A percentile compares a stretch with the other conserved stretches of the same genome.
Evolutionary conservation across 2,329 filamentous ascomycete species (phyloP).

Genomic region (Aspergillus aculeatinus): DNA sequence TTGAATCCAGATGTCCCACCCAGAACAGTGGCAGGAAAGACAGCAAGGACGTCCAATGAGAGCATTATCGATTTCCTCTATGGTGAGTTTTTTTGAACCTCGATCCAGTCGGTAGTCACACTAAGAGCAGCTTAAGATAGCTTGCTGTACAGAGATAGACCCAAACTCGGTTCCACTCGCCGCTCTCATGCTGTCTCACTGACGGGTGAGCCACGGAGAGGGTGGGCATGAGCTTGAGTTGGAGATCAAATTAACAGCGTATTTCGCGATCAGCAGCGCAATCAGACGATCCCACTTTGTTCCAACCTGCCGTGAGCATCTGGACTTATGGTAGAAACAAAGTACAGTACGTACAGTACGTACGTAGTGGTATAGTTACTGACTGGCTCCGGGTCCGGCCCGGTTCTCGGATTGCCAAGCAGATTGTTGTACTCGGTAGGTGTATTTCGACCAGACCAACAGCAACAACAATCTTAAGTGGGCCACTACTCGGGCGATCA

Average conservation of each 20-base stretch:
- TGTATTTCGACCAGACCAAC: background rate
- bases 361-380: too few species aligned
- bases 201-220: background rate
- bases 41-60: background rate
- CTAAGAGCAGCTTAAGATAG: slow-evolving; percentile 2
- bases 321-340: background rate
- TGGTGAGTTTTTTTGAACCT: background rate
- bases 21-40: slow-evolving; percentile 6
- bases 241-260: background rate
- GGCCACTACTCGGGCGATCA: slow-evolving; percentile 6
- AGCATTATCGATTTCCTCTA: background rate
- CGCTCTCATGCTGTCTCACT: background rate
- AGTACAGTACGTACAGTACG: background rate
- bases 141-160: background rate
- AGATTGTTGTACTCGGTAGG: background rate
- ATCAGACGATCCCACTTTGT: background rate
- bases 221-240: background rate
- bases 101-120: slow-evolving; percentile 1
- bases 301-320: background rate
- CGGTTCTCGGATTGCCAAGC: slow-evolving; percentile 2
- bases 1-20: slow-evolving; percentile 15
- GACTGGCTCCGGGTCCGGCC: background rate
- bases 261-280: background rate
- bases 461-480: background rate
- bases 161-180: background rate